phyloP scores from a whole-genome alignment of 1,139 yeast species.

The Geotrichum bryndzae region DNA sequence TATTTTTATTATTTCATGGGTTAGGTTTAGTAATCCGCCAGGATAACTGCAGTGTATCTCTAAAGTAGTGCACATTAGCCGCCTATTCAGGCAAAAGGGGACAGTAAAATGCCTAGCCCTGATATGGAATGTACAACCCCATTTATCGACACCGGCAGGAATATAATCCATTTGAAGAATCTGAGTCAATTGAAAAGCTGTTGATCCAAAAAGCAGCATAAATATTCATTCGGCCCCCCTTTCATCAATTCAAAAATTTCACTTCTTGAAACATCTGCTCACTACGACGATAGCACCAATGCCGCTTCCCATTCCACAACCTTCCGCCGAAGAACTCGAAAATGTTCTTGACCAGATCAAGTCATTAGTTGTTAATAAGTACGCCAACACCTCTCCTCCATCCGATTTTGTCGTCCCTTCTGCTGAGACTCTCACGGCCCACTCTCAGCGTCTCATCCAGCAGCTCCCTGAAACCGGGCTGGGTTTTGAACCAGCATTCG shows the following conservation, averaged over 20 bases:
- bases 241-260: neutral
- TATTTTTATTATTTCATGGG: too few species aligned
- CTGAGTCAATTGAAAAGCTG: neutral
- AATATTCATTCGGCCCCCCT: neutral
- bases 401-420: neutral
- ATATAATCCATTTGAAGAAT: neutral
- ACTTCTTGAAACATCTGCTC: neutral
- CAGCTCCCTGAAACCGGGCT: constrained; percentile 19
- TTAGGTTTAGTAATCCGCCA: too few species aligned
- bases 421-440: neutral
- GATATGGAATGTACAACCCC: too few species aligned
- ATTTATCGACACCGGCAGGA: too few species aligned
- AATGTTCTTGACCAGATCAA: constrained; percentile 6
- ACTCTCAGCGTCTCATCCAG: constrained; percentile 1
- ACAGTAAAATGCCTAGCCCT: too few species aligned
- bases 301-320: constrained; percentile 11
- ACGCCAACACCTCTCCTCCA: neutral
- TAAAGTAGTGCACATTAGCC: too few species aligned
- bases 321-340: constrained; percentile 4
- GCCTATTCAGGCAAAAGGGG: too few species aligned
- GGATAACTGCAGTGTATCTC: too few species aligned
- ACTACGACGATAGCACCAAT: neutral
- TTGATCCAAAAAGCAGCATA: neutral
- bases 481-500: constrained; percentile 21
- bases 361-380: constrained; percentile 1